Conservation (phyloP, 768 basidiomycete species). For the Russula sp. region DNA sequence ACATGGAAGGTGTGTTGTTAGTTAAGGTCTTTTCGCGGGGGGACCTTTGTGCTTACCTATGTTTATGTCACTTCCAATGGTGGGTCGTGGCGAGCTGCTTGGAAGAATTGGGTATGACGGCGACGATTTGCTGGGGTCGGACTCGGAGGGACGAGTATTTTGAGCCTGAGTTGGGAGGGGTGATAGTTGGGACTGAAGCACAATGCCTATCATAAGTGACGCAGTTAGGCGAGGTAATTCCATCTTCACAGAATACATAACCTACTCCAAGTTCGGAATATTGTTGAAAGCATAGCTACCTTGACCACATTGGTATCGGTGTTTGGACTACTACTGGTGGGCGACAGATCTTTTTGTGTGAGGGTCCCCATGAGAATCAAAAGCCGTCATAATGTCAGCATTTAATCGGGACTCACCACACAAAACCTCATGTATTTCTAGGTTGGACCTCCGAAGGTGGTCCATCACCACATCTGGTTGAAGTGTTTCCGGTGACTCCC, state of each 20-base stretch:
- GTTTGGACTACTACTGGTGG: neutral
- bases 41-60: neutral
- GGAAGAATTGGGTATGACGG: neutral
- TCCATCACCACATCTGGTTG: neutral
- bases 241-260: neutral
- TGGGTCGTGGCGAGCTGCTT: neutral
- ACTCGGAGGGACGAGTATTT: no score
- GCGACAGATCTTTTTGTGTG: neutral
- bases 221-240: neutral
- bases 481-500: neutral
- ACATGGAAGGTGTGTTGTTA: neutral
- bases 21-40: no score
- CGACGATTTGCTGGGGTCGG: no score
- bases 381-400: neutral
- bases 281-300: neutral
- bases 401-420: neutral
- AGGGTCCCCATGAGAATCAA: neutral
- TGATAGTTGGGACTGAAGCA: no score
- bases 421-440: neutral
- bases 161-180: no score
- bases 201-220: neutral
- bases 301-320: neutral
- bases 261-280: neutral
- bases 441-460: neutral
- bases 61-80: neutral